Conservation (phyloP, 2,329 filamentous ascomycete genomes). For the Cytospora leucostoma region DNA sequence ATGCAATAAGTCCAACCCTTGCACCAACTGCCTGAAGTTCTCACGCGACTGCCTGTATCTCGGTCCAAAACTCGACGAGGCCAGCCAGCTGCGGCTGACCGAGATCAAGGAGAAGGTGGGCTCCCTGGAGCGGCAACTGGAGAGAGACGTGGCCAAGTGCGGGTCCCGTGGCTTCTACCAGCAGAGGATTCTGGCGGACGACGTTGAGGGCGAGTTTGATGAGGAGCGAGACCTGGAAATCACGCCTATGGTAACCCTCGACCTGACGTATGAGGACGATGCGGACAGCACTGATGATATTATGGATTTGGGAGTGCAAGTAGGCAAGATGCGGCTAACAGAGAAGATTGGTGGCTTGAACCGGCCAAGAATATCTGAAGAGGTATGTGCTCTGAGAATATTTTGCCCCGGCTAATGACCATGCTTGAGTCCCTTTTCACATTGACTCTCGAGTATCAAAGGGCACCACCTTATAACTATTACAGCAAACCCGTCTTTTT, state of each 20-base stretch:
- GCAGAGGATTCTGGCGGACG: slow-evolving; percentile 48
- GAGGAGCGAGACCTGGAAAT: slow-evolving; percentile 62
- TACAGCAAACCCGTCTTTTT: neutral
- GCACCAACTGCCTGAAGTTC: slow-evolving; percentile 63
- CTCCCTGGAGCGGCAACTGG: slow-evolving; percentile 67
- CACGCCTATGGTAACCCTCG: slow-evolving; percentile 62
- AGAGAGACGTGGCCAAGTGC: slow-evolving; percentile 63
- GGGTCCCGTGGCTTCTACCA: slow-evolving; percentile 36
- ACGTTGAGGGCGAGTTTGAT: slow-evolving; percentile 58
- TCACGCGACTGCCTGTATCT: slow-evolving; percentile 63
- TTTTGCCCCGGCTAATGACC: neutral
- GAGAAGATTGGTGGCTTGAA: slow-evolving; percentile 74
- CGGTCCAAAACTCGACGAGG: slow-evolving; percentile 67
- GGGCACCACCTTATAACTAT: neutral
- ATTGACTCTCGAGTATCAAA: neutral
- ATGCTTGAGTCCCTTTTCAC: neutral
- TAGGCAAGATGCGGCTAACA: slow-evolving; percentile 73
- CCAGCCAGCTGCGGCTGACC: slow-evolving; percentile 68
- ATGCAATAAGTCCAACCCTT: slow-evolving; percentile 74
- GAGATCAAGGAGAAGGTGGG: slow-evolving; percentile 81
- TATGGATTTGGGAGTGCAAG: slow-evolving; percentile 69
- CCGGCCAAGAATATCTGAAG: slow-evolving; percentile 68
- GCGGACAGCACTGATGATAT: slow-evolving; percentile 60
- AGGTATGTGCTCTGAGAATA: slow-evolving; percentile 48
- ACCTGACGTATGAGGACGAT: slow-evolving; percentile 69